These are phyloP conservation scores for Penicillium salamii DNA, from an alignment of 495 filamentous ascomycete genomes.

Conservation along the genomic window DNA sequence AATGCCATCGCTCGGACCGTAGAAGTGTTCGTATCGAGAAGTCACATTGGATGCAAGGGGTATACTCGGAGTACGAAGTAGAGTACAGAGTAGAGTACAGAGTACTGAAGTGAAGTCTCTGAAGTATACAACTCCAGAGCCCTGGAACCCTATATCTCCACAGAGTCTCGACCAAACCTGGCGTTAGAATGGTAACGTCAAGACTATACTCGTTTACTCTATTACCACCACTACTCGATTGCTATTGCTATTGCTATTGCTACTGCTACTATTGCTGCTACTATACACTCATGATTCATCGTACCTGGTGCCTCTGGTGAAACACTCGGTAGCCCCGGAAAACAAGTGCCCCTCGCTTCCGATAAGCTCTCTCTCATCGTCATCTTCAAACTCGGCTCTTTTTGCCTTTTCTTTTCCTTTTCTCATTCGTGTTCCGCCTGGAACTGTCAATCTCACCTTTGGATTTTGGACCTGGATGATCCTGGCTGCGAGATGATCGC, in stretches of 20 bases:
- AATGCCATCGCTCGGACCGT: too few species aligned
- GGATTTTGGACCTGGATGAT: not conserved
- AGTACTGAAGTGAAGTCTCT: too few species aligned
- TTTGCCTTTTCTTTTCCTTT: not conserved
- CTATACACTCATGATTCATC: slow-evolving; percentile 13
- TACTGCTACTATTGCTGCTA: too few species aligned
- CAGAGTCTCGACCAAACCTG: slow-evolving; percentile 15
- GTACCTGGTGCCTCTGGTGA: slow-evolving; percentile 33
- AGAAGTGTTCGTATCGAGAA: slow-evolving; percentile 1
- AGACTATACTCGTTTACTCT: slow-evolving; percentile 1
- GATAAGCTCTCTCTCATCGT: slow-evolving; percentile 30
- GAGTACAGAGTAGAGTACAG: too few species aligned
- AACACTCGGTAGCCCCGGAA: slow-evolving; percentile 31
- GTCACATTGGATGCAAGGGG: slow-evolving; percentile 5
- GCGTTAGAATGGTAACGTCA: slow-evolving; percentile 25
- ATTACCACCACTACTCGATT: not conserved
- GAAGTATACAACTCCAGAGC: too few species aligned
- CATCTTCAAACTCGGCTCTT: slow-evolving; percentile 10
- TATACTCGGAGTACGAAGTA: too few species aligned
- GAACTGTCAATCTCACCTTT: not conserved
- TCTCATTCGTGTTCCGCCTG: slow-evolving; percentile 2
- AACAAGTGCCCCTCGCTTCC: slow-evolving; percentile 23
- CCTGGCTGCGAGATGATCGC: slow-evolving; percentile 17
- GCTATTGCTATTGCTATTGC: too few species aligned
- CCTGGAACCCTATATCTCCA: slow-evolving; percentile 1